Base-by-base conservation (phyloP, 1,139 yeast species). In the Magnusiomyces paraingens region DNA sequence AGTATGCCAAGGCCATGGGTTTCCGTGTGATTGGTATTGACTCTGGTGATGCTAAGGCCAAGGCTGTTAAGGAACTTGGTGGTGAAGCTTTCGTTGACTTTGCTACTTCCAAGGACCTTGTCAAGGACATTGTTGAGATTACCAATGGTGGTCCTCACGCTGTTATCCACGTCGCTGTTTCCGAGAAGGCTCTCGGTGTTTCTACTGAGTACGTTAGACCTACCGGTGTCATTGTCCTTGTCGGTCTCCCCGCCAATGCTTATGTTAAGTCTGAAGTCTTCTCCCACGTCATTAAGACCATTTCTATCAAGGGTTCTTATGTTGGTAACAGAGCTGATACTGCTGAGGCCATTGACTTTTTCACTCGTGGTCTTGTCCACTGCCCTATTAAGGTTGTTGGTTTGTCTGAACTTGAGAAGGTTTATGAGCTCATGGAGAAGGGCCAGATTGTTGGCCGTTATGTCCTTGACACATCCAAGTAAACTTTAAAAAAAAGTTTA, bases 1-100 rank as follows among this genome's bases (percentile, higher is more conserved):
- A 86, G 72, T 86, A 83, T 73, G 94, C 91, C 58, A 80, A 76
- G 70, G 91, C 90, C 58, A 83, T 86, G 88, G 94, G 94, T 62
- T 78, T 75, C 71, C 78, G 91, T 68, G 90, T 84, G 55, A 59
- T 85, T 54, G 93, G 82, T 63, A 84, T 86, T 63, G 94, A 86
- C 64, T 84, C 86, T 64, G 89, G 90, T 66, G 82, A 68, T 22
- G 86, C 74, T 53, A 86, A 86, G 77, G 79, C 75, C 56, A 75
- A 71, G 54, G 74, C 83, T 57, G 78, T 75, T 67, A 73, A 74
- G 69, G 62, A 71, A 35, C 73, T 83, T 59, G 93, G 94, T 62
- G 90, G 87, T 59, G 91, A 84, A 70, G 78, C 71, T 53, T 86
- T 76, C 67, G 73, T 85, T 61, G 94, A 86, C 71, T 85, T 83